A percentile compares a stretch with the other conserved stretches of the same genome.
phyloP scores from a whole-genome alignment of 805 yeast genomes.

The Starmerella floricola region DNA sequence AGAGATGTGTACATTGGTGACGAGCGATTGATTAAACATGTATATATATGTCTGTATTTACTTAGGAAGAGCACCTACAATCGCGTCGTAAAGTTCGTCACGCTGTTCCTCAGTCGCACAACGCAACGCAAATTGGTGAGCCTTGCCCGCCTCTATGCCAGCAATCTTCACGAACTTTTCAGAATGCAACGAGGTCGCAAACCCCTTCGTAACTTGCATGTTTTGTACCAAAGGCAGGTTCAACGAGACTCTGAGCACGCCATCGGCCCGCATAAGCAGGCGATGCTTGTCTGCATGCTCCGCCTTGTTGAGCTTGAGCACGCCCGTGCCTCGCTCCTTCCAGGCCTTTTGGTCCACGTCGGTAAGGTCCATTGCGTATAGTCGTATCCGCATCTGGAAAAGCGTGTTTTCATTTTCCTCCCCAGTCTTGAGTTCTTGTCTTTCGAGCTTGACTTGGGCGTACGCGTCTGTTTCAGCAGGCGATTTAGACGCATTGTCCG shows the following conservation, averaged over 20 bases:
- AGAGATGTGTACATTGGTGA: too few species aligned
- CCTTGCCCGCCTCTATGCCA: constrained; percentile 50
- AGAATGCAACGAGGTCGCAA: constrained; percentile 71
- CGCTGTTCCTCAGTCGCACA: constrained; percentile 53
- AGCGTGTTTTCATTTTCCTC: constrained; percentile 73
- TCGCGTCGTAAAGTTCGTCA: constrained; percentile 39
- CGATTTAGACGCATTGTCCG: not conserved
- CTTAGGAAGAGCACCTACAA: constrained; percentile 6
- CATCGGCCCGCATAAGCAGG: constrained; percentile 82
- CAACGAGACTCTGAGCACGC: constrained; percentile 67
- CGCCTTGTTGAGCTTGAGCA: constrained; percentile 58
- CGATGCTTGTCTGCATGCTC: constrained; percentile 37
- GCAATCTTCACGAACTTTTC: constrained; percentile 74
- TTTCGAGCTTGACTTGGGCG: constrained; percentile 28
- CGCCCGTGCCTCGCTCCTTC: constrained; percentile 92
- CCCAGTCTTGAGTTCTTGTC: constrained; percentile 54
- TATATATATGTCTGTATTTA: too few species aligned
- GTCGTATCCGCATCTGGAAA: constrained; percentile 60
- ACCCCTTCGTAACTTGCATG: constrained; percentile 59
- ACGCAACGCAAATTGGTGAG: constrained; percentile 73
- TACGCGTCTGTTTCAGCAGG: constrained; percentile 20
- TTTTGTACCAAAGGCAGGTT: constrained; percentile 56
- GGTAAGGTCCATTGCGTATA: constrained; percentile 53
- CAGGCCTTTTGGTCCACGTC: constrained; percentile 60
- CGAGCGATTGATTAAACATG: too few species aligned